Evolutionary conservation across 2,329 filamentous ascomycete genomes (phyloP).

Genomic region (Aspergillus novoparasiticus): DNA sequence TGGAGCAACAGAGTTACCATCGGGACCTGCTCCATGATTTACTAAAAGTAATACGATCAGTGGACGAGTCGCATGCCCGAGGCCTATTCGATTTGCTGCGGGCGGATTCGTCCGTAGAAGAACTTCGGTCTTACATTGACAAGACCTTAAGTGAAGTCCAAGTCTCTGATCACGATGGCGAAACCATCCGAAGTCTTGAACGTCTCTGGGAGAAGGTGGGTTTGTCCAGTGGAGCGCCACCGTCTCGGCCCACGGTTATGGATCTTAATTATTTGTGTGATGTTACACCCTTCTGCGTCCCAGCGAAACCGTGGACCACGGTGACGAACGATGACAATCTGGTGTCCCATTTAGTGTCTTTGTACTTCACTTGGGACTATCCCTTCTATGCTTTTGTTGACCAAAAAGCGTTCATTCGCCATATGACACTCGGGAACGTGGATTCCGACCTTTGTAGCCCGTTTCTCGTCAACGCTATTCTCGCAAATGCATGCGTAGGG

Average conservation of each 20-base stretch:
- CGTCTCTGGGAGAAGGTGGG: not conserved
- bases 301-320: conserved; percentile 67
- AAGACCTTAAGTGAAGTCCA: not conserved
- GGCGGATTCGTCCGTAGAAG: not conserved
- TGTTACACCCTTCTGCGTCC: conserved; percentile 16
- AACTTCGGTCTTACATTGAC: not conserved
- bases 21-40: not conserved
- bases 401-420: conserved; percentile 69
- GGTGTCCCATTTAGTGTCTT: conserved; percentile 78
- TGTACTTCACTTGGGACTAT: conserved; percentile 95
- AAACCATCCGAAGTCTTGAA: not conserved
- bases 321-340: conserved; percentile 76
- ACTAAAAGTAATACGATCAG: not conserved
- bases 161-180: not conserved
- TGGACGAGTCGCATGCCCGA: not conserved
- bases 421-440: conserved; percentile 33
- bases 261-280: not conserved
- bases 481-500: conserved; percentile 54
- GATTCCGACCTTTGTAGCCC: conserved; percentile 75
- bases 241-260: not conserved
- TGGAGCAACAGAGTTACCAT: not conserved
- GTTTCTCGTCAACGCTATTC: conserved; percentile 81
- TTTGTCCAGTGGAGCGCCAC: not conserved
- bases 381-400: conserved; percentile 84
- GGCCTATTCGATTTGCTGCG: not conserved